Percentiles rank a stretch among this genome's conserved stretches.
phyloP scores from a whole-genome alignment of 2,329 filamentous ascomycete species.

The Aspergillus hortae region DNA sequence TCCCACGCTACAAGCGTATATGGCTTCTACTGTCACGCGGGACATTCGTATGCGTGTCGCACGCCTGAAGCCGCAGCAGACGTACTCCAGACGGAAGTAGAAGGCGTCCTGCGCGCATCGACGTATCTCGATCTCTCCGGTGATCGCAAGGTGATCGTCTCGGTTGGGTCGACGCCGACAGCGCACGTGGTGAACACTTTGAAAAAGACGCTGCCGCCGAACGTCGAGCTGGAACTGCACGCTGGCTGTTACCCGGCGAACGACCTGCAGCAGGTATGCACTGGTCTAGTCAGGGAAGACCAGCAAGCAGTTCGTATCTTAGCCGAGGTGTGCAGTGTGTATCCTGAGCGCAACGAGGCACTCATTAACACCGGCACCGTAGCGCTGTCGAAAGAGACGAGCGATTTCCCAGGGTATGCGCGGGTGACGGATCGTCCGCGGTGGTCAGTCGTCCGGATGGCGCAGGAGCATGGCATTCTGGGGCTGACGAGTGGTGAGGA shows the following conservation, averaged over 20 bases:
- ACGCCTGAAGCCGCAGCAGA: conserved; percentile 16
- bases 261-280: conserved; percentile 74
- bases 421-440: conserved; percentile 63
- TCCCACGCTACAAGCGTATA: conserved; percentile 12
- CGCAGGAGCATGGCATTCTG: conserved; percentile 75
- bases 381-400: conserved; percentile 68
- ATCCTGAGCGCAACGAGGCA: conserved; percentile 59
- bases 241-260: conserved; percentile 59
- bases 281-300: conserved; percentile 49
- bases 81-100: conserved; percentile 17
- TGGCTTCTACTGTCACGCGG: conserved; percentile 25
- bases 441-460: conserved; percentile 62
- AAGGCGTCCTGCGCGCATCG: conserved; percentile 16
- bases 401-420: conserved; percentile 66
- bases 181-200: conserved; percentile 20
- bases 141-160: conserved; percentile 15
- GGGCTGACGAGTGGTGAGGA: conserved; percentile 45
- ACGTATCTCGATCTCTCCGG: not conserved
- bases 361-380: conserved; percentile 68
- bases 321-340: conserved; percentile 66
- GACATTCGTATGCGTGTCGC: conserved; percentile 24
- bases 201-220: conserved; percentile 6
- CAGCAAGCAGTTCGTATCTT: conserved; percentile 50
- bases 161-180: conserved; percentile 23
- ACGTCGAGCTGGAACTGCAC: conserved; percentile 21